Percentiles rank a stretch among this genome's conserved stretches.
phyloP scores from a whole-genome alignment of 139 green algal genomes.

The Trebouxia sp. region DNA sequence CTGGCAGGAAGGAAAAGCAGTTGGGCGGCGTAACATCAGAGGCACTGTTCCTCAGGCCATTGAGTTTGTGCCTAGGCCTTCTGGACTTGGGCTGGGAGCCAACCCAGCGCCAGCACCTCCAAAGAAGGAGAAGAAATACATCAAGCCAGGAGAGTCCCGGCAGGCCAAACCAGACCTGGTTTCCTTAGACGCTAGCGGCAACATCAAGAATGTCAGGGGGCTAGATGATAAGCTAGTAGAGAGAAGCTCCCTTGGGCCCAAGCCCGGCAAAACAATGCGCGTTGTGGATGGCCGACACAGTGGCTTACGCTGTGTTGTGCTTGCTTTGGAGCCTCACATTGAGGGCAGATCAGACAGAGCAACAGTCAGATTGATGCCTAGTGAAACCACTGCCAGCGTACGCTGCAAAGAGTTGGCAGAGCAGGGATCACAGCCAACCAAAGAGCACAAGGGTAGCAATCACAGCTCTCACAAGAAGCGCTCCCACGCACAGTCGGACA shows the following conservation, averaged over 20 bases:
- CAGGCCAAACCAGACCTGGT: constrained; percentile 34
- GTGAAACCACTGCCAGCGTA: constrained; percentile 51
- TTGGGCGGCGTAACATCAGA: constrained; percentile 43
- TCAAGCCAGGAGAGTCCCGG: constrained; percentile 31
- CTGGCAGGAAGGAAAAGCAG: constrained; percentile 76
- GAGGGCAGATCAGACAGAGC: constrained; percentile 37
- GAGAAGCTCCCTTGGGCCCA: not conserved
- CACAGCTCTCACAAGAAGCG: not conserved
- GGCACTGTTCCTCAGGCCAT: constrained; percentile 47
- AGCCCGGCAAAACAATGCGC: constrained; percentile 49
- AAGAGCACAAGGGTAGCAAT: not conserved
- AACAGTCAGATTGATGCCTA: constrained; percentile 51
- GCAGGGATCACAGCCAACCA: not conserved
- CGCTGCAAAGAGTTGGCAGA: constrained; percentile 44
- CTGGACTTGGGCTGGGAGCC: constrained; percentile 74
- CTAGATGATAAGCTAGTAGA: constrained; percentile 37
- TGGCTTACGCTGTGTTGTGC: constrained; percentile 42
- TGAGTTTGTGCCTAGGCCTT: constrained; percentile 64
- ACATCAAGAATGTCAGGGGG: constrained; percentile 27
- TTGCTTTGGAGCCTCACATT: constrained; percentile 34
- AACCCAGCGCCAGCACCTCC: constrained; percentile 38
- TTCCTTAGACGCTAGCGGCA: constrained; percentile 26
- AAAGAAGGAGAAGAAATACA: constrained; percentile 11
- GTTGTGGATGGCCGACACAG: constrained; percentile 57
- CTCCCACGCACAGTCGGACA: constrained; percentile 23